Evolutionary conservation across 306 rosid species (phyloP).

Genomic region (Prunus mira): DNA sequence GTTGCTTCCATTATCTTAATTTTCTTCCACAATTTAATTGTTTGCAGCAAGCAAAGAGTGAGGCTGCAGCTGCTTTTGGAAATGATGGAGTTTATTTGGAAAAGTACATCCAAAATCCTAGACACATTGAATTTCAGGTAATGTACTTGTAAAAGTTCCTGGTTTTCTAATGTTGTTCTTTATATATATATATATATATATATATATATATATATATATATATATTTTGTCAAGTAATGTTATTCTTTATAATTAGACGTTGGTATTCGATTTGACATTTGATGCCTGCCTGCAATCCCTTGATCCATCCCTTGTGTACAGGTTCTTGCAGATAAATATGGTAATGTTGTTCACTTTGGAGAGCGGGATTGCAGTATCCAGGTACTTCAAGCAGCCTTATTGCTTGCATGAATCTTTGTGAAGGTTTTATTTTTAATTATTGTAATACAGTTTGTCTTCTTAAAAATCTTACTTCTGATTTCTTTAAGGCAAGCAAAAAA

Average conservation of each 20-base stretch:
- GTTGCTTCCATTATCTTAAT: not conserved
- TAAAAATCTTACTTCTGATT: conserved; percentile 1
- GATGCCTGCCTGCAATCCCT: not conserved
- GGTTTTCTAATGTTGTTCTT: not conserved
- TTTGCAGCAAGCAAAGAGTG: conserved; percentile 97
- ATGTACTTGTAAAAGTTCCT: not conserved
- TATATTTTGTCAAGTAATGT: not conserved
- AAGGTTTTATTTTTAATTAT: conserved; percentile 3
- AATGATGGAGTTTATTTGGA: conserved; percentile 98
- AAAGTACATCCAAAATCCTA: conserved; percentile 91
- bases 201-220: too few relatives aligned
- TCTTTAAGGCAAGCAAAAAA: not conserved
- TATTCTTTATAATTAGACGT: not conserved
- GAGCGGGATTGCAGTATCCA: conserved; percentile 99
- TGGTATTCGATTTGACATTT: not conserved
- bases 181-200: too few relatives aligned
- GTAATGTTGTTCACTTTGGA: conserved; percentile 97
- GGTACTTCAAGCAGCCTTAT: conserved; percentile 42
- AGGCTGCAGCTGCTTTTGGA: conserved; percentile 99
- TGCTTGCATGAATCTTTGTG: conserved; percentile 10
- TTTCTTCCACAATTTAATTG: conserved; percentile 21
- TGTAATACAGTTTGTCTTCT: conserved; percentile 22
- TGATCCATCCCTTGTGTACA: conserved; percentile 28
- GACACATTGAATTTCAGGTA: conserved; percentile 99
- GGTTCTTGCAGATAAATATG: conserved; percentile 94